Percentiles rank a stretch among this genome's conserved stretches.
Evolutionary conservation across 2,329 filamentous ascomycete species (phyloP).

Genomic region (Parasarocladium wereldwijsianum): DNA sequence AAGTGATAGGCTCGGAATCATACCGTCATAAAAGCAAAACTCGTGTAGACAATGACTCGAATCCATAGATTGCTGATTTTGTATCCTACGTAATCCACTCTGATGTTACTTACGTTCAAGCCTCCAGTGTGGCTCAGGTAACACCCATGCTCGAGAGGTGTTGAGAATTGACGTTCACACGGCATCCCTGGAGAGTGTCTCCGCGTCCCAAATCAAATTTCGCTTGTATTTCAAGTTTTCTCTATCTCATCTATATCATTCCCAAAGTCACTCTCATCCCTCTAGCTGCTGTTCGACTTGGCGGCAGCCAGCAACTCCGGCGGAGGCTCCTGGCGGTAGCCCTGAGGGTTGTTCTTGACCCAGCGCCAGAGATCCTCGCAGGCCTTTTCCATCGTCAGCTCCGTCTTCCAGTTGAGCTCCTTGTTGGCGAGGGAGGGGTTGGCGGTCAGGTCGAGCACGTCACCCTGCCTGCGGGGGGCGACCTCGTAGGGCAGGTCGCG

Average conservation of each 20-base stretch:
- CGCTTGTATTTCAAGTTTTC: slow-evolving; percentile 6
- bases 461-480: slow-evolving; percentile 65
- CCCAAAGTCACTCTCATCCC: slow-evolving; percentile 7
- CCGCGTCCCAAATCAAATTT: too few species aligned
- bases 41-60: too few species aligned
- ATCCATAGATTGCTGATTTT: too few species aligned
- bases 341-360: slow-evolving; percentile 93
- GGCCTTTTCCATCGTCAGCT: slow-evolving; percentile 80
- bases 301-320: slow-evolving; percentile 57
- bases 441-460: slow-evolving; percentile 88
- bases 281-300: slow-evolving; percentile 24
- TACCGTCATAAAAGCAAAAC: too few species aligned
- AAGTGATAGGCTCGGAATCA: too few species aligned
- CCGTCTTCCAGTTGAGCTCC: slow-evolving; percentile 86
- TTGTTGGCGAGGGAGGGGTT: slow-evolving; percentile 76
- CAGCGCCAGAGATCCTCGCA: slow-evolving; percentile 93
- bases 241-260: slow-evolving; percentile 1
- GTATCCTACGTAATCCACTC: too few species aligned
- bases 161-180: too few species aligned
- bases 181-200: too few species aligned
- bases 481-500: slow-evolving; percentile 78
- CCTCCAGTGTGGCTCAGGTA: too few species aligned
- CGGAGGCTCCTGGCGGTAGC: slow-evolving; percentile 86
- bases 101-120: too few species aligned
- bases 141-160: too few species aligned